Percentiles rank a stretch among this genome's conserved stretches.
Evolutionary conservation across 345 rosid species (phyloP).

Genomic region (Eutrema heterophyllum): DNA sequence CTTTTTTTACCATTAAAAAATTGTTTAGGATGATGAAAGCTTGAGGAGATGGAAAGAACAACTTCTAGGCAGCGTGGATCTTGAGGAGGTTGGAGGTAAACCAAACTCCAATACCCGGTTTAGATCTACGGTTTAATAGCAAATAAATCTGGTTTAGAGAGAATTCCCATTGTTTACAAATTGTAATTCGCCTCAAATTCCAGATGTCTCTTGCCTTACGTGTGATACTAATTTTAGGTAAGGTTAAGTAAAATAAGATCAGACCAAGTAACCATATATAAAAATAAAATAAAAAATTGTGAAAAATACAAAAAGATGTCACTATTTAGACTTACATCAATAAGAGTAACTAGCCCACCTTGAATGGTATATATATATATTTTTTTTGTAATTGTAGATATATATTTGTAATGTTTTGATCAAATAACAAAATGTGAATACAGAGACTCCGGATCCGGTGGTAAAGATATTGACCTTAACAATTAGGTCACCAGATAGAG

Average conservation of each 20-base stretch:
- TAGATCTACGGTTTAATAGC: background rate
- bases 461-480: slow-evolving; percentile 69
- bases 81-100: slow-evolving; percentile 33
- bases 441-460: slow-evolving; percentile 80
- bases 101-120: background rate
- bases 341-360: background rate
- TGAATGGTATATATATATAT: background rate
- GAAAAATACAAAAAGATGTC: background rate
- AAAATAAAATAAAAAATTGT: background rate
- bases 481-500: slow-evolving; percentile 60
- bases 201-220: background rate
- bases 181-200: background rate
- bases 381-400: background rate
- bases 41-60: slow-evolving; percentile 79
- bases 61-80: slow-evolving; percentile 60
- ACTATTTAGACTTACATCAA: background rate
- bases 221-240: background rate
- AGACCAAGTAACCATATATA: background rate
- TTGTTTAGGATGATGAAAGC: slow-evolving; percentile 69
- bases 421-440: slow-evolving; percentile 18
- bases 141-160: background rate
- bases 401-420: background rate
- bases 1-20: background rate
- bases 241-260: background rate
- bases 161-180: background rate